These are phyloP conservation scores for Coemansia sp. DNA, from an alignment of 192 early-diverging fungal species.

Conservation along the genomic window DNA sequence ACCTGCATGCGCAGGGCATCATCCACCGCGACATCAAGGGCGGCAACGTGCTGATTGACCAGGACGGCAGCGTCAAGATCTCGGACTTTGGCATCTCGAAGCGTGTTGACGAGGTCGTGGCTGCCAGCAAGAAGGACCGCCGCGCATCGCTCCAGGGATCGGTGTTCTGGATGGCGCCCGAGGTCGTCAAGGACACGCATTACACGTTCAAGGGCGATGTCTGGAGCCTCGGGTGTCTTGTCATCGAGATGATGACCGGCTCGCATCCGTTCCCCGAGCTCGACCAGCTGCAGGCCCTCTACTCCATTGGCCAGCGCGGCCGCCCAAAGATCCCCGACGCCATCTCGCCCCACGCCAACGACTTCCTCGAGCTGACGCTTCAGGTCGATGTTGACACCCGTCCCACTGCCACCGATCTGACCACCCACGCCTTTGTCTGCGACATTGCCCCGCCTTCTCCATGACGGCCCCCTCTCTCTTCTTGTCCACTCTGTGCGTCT, in stretches of 20 bases:
- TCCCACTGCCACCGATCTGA: conserved; percentile 53
- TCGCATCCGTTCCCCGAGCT: conserved; percentile 86
- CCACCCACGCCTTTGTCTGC: conserved; percentile 47
- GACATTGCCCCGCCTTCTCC: conserved; percentile 31
- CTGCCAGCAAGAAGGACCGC: conserved; percentile 48
- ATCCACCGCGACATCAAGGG: conserved; percentile 99
- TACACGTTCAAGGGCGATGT: conserved; percentile 94
- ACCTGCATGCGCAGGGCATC: conserved; percentile 91
- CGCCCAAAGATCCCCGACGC: conserved; percentile 45
- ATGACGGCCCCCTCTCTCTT: neutral
- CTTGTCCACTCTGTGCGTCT: neutral
- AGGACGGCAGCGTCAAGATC: conserved; percentile 93
- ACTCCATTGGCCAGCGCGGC: conserved; percentile 60
- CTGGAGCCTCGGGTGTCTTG: conserved; percentile 92
- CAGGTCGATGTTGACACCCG: conserved; percentile 53
- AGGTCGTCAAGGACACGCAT: conserved; percentile 90
- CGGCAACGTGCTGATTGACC: conserved; percentile 91
- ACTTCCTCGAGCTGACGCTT: conserved; percentile 54
- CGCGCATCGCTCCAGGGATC: conserved; percentile 91
- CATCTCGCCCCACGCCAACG: conserved; percentile 38
- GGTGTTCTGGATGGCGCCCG: conserved; percentile 99
- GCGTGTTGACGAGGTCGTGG: conserved; percentile 75
- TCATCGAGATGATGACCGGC: conserved; percentile 99
- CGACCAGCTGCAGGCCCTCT: conserved; percentile 81
- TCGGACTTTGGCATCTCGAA: conserved; percentile 99